Percentiles rank a stretch among this genome's conserved stretches.
phyloP scores from a whole-genome alignment of 768 basidiomycete species.

The Boletellus sp. region DNA sequence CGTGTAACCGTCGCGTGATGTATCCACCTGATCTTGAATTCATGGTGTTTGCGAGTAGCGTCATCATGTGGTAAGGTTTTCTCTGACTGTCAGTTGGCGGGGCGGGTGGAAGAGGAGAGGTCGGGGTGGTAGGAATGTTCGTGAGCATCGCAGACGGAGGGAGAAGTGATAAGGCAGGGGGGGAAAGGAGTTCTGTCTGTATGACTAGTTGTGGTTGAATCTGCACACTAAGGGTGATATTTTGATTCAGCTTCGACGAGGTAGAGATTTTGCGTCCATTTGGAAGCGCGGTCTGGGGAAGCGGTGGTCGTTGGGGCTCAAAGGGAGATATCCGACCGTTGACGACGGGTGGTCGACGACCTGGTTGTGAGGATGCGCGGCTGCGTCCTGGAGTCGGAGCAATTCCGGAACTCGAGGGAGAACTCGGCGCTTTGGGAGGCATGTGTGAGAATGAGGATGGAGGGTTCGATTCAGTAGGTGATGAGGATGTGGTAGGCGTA shows the following conservation, averaged over 20 bases:
- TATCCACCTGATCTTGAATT: conserved; percentile 79
- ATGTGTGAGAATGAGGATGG: conserved; percentile 35
- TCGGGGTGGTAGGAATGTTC: conserved; percentile 69
- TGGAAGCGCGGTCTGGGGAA: conserved; percentile 42
- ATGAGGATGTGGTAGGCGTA: conserved; percentile 17
- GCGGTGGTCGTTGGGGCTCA: conserved; percentile 49
- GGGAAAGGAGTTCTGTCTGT: conserved; percentile 49
- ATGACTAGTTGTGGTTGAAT: conserved; percentile 48
- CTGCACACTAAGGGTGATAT: conserved; percentile 39
- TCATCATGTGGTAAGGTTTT: conserved; percentile 91
- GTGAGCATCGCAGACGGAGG: conserved; percentile 46
- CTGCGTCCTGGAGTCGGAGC: conserved; percentile 43
- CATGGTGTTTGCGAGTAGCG: conserved; percentile 75
- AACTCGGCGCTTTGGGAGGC: conserved; percentile 30
- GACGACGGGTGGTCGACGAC: conserved; percentile 58
- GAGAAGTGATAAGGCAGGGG: conserved; percentile 37
- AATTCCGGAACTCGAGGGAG: conserved; percentile 39
- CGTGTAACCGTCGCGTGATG: conserved; percentile 79
- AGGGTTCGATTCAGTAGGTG: conserved; percentile 38
- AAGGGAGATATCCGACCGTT: conserved; percentile 50
- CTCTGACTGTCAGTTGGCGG: conserved; percentile 71
- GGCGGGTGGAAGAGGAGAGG: conserved; percentile 70
- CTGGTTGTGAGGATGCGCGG: conserved; percentile 77
- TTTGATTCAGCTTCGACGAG: conserved; percentile 55
- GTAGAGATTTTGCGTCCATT: conserved; percentile 58